Conservation (phyloP, 345 rosid genomes). For the Barbarea vulgaris region DNA sequence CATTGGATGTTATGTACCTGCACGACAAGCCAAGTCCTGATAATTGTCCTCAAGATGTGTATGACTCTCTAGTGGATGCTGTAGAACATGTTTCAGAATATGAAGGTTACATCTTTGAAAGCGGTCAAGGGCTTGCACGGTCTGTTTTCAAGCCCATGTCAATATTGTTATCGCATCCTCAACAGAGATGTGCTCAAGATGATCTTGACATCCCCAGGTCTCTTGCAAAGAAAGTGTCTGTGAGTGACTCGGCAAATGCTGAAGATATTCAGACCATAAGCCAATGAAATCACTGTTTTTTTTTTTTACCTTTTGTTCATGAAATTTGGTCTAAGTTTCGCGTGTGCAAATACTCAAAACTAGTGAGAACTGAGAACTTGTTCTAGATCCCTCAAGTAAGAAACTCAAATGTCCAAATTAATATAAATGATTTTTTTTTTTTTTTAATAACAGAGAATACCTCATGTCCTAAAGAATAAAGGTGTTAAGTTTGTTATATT, state of each 20-base stretch:
- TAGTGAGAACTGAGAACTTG: neutral
- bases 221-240: conserved; percentile 59
- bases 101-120: conserved; percentile 86
- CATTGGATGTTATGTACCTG: conserved; percentile 88
- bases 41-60: conserved; percentile 88
- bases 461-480: neutral
- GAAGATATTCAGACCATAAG: conserved; percentile 56
- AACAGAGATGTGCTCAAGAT: conserved; percentile 82
- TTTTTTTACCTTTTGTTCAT: conserved; percentile 9
- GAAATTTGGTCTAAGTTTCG: neutral
- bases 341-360: conserved; percentile 2
- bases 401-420: conserved; percentile 24
- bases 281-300: conserved; percentile 47
- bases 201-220: conserved; percentile 76
- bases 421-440: neutral
- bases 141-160: conserved; percentile 70
- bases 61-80: conserved; percentile 72
- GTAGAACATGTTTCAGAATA: conserved; percentile 81
- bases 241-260: conserved; percentile 49
- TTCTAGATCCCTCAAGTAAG: neutral
- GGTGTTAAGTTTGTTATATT: too few species aligned
- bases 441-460: neutral
- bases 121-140: conserved; percentile 72
- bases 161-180: conserved; percentile 74
- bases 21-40: conserved; percentile 90